Evolutionary conservation across 2,329 filamentous ascomycete genomes (phyloP), one percentile per base, ranked within the genome.

Genomic region (Aureobasidium lini): DNA sequence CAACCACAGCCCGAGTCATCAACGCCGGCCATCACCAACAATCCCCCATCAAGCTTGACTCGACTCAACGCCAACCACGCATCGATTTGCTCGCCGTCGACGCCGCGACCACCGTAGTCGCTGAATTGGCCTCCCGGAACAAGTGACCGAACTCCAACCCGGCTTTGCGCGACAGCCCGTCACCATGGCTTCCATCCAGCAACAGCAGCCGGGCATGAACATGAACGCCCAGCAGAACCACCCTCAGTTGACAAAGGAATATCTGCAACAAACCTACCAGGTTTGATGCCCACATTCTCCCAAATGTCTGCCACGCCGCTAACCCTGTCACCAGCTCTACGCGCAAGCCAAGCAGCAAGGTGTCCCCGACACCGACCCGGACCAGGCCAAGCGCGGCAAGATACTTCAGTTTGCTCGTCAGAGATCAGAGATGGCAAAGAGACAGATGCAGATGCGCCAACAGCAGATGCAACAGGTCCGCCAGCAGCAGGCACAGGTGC

Each of bases 271-370:
- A 8, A 52, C 31, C 18, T 59, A 52, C 28, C 37, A 44, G 36
- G 57, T 59, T 39, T 23, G 48, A 28, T 37, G 29, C 42, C 47
- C 32, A 34, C 6, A 16, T 11, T 6, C 37, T 6, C 47, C 16
- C n/a, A 6, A 4, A 18, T 40, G 8, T 46, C 8, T 8, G 10
- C 11, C 40, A 23, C 31, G n/a, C 32, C 15, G 29, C 57, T 59
- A 44, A 59, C 57, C 16, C 10, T 18, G 18, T 32, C 29, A 8
- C 47, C 68, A 96, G 92, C 92, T 90, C 81, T 94, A 89, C 65
- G 87, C 88, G 69, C 84, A 89, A 72, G 91, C 97, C 88, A 94
- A 93, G 75, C 83, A 89, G 59, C 82, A 87, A 67, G 92, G 92
- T 66, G 87, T 95, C 29, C 84, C 89, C 43, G 81, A 85, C 60